Conservation (phyloP, 2,329 filamentous ascomycete species). For the Ophiocordyceps camponoti-saundersi region DNA sequence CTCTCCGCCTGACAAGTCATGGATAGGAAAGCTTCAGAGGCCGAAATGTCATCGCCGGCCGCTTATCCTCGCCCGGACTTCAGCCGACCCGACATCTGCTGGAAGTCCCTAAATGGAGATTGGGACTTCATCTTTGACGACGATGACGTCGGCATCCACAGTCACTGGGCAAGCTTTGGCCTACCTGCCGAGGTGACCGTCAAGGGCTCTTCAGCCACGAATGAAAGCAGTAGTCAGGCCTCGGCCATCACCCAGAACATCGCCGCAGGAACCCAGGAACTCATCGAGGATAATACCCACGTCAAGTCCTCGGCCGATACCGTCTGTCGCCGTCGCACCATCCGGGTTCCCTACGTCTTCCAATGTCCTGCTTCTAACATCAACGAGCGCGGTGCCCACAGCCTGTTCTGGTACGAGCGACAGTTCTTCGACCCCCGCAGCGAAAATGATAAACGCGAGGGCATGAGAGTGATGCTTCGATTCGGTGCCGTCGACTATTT, state of each 20-base stretch:
- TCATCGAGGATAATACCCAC: constrained; percentile 28
- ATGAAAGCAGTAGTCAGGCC: constrained; percentile 16
- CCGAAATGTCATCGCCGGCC: neutral
- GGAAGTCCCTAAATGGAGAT: constrained; percentile 42
- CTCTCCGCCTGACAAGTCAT: neutral
- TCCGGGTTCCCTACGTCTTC: constrained; percentile 48
- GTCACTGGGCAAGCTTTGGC: constrained; percentile 34
- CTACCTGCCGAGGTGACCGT: constrained; percentile 25
- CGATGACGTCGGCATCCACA: constrained; percentile 33
- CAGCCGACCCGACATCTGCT: constrained; percentile 33
- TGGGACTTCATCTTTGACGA: constrained; percentile 54
- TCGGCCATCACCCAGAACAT: constrained; percentile 24
- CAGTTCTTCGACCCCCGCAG: constrained; percentile 30
- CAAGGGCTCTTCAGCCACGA: constrained; percentile 5
- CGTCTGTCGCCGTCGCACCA: constrained; percentile 27
- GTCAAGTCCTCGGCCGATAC: constrained; percentile 9
- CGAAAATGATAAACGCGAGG: constrained; percentile 18
- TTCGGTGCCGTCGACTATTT: constrained; percentile 48
- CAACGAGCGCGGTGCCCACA: constrained; percentile 42
- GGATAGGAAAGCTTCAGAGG: neutral
- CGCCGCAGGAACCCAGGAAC: constrained; percentile 27
- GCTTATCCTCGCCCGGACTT: constrained; percentile 50
- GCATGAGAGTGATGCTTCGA: constrained; percentile 29
- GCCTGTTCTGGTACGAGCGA: constrained; percentile 51
- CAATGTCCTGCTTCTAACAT: constrained; percentile 48